Evolutionary conservation across 371 early-diverging fungal genomes (phyloP), one percentile per base, ranked within the genome.

Genomic region (Encephalitozoon hellem): DNA sequence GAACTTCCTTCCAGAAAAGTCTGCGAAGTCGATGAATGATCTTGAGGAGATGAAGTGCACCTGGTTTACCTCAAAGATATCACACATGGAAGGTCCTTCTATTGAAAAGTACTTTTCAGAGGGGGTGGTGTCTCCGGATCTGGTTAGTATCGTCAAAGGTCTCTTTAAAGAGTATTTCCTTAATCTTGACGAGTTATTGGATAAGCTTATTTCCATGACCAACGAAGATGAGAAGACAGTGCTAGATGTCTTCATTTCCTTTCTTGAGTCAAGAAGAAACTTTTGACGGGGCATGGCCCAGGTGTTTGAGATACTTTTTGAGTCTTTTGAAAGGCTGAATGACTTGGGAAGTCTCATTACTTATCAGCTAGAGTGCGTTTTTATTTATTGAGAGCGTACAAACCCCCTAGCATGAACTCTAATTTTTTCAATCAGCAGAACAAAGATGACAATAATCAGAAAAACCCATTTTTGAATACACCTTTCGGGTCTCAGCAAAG

Each of bases 11-110:
- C 94, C 95, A 8, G 89, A 88, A 70, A 87, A 90, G 32, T 94
- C 93, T 82, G 94, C 94, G 81, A 96, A 96, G 88, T 91, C 95
- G 77, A 94, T 94, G 63, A 96, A 95, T 32, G 96, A 96, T 84
- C 94, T 96, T 64, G 89, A 92, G 86, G 95, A 94, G 84, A 94
- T 93, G 89, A 96, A 96, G 88, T 94, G 95, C 85, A 91, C 92
- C 38, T 96, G 95, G 95, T 87, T 94, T 78, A 55, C 71, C 41
- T 26, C 53, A 21, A 47, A 8, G 8, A 47, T 47, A 21, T 47
- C 49, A 18, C 49, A 47, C 2, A 47, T 47, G 49, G 8, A 47
- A 18, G 15, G 18, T 8, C 49, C 49, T 3, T n/a, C 49, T 18
- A 21, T 47, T 8, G 49, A 47, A 21, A 47, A 8, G 49, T 47